Evolutionary conservation across 139 green algal species (phyloP), one percentile per base, ranked within the genome.

Genomic region (Limnomonas spitsbergensis): DNA sequence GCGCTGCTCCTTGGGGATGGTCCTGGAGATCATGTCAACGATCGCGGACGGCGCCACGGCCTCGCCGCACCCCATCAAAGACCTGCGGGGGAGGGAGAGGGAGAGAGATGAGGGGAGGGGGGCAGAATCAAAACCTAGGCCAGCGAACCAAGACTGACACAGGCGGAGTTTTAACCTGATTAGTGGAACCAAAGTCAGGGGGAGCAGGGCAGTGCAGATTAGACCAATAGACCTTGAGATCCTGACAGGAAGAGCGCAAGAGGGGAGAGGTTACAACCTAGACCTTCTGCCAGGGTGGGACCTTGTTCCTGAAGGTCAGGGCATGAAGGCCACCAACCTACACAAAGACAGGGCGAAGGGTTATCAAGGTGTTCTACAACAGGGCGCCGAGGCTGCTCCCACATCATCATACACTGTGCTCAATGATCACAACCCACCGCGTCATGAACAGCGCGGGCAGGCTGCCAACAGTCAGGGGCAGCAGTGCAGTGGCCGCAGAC

Each of bases 31-130:
- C 38, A 99, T 91, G 82, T 99, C 95, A 7, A 92, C 95, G 24
- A 91, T 92, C 14, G 95, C 86, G 1, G 91, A 89, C 2, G 96
- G 96, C 20, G 93, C 88, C 26, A 98, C 82, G 27, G 93, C 95
- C 86, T 99, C 94, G n/a, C 96, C 95, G 3, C 98, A 81, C 2
- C 95, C 96, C 20, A 98, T 93, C 89, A 94, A 7, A 98, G 85
- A n/a, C 90, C 88, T 85, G 81, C n/a, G n/a, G n/a, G n/a, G n/a
- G n/a, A n/a, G n/a, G n/a, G n/a, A n/a, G n/a, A n/a, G n/a, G n/a
- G n/a, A n/a, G n/a, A n/a, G n/a, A n/a, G n/a, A n/a, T n/a, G n/a
- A n/a, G n/a, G n/a, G n/a, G n/a, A n/a, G n/a, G n/a, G n/a, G n/a
- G n/a, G n/a, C n/a, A n/a, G n/a, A n/a, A n/a, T n/a, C n/a, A n/a